Conservation (phyloP, 2,329 filamentous ascomycete species). For the Paraphaeosphaeria minitans region DNA sequence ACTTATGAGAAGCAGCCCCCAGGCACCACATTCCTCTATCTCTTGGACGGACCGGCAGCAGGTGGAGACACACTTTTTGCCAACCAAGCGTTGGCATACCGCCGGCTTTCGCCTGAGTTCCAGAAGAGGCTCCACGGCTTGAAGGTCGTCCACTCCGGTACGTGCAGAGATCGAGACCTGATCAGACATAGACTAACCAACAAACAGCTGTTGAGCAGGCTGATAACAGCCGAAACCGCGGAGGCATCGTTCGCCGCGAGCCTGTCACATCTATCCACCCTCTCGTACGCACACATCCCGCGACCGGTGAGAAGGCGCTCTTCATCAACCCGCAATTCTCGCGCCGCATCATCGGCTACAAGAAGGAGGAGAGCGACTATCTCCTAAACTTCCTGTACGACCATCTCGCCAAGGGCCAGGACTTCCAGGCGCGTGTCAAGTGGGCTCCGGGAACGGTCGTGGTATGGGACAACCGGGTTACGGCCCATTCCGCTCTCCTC, state of each 20-base stretch:
- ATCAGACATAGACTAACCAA: constrained; percentile 9
- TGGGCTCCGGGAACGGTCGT: constrained; percentile 83
- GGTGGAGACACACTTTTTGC: constrained; percentile 87
- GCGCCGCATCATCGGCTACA: constrained; percentile 77
- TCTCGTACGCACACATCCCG: constrained; percentile 78
- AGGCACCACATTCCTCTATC: constrained; percentile 86
- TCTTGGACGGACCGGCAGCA: constrained; percentile 78
- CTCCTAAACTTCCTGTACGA: constrained; percentile 78
- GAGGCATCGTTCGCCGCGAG: constrained; percentile 74
- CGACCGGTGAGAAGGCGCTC: constrained; percentile 80
- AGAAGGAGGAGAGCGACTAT: constrained; percentile 83
- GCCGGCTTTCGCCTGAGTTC: constrained; percentile 78
- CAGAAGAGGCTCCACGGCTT: constrained; percentile 80
- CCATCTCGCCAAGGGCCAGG: constrained; percentile 72
- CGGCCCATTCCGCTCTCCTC: constrained; percentile 76
- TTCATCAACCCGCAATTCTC: constrained; percentile 87
- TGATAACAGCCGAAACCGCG: constrained; percentile 67
- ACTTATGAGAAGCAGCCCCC: constrained; percentile 88
- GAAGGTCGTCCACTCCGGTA: constrained; percentile 78
- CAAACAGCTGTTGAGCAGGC: constrained; percentile 70
- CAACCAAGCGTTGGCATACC: constrained; percentile 80
- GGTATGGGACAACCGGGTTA: constrained; percentile 85
- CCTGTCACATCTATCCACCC: constrained; percentile 77
- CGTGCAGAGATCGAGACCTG: constrained; percentile 8
- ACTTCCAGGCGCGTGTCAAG: constrained; percentile 75